A percentile compares a stretch with the other conserved stretches of the same genome.
Conservation (phyloP, 2,329 filamentous ascomycete genomes). For the Fonsecaea monophora region DNA sequence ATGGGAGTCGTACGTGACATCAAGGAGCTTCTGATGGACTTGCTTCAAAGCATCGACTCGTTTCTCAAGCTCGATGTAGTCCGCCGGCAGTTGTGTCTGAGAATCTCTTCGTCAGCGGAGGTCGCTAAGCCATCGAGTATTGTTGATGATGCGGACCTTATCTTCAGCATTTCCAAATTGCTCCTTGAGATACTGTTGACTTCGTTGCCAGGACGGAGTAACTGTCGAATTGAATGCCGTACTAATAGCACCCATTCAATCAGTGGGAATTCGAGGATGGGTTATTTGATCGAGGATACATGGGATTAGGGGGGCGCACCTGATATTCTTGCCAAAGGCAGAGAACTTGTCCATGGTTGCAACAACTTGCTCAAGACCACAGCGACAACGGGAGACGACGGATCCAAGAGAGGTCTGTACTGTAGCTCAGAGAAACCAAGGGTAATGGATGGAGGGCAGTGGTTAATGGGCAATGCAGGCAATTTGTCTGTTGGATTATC, state of each 20-base stretch:
- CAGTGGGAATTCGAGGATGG: slow-evolving; percentile 22
- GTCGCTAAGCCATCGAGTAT: not conserved
- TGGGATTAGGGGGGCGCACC: slow-evolving; percentile 51
- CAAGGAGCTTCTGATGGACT: slow-evolving; percentile 95
- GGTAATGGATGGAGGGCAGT: not conserved
- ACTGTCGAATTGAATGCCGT: slow-evolving; percentile 74
- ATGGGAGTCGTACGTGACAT: slow-evolving; percentile 75
- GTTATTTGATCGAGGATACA: slow-evolving; percentile 28
- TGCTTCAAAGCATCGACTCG: slow-evolving; percentile 95
- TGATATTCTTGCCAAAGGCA: slow-evolving; percentile 74
- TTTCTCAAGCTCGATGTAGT: slow-evolving; percentile 99
- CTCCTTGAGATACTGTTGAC: slow-evolving; percentile 97
- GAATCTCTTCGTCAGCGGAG: slow-evolving; percentile 26
- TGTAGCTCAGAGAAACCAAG: not conserved
- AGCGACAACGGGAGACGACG: not conserved
- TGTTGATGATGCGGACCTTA: slow-evolving; percentile 66
- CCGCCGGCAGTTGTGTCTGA: slow-evolving; percentile 91
- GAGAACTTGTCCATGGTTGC: slow-evolving; percentile 70
- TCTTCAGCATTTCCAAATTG: slow-evolving; percentile 94
- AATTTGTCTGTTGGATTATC: slow-evolving; percentile 4
- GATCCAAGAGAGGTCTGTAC: not conserved
- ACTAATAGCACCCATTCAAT: slow-evolving; percentile 50
- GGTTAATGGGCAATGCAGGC: not conserved
- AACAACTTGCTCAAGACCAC: not conserved
- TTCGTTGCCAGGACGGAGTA: slow-evolving; percentile 90